These are phyloP conservation scores for Cladophialophora immunda DNA, from an alignment of 2,329 filamentous ascomycete genomes.

Conservation along the genomic window DNA sequence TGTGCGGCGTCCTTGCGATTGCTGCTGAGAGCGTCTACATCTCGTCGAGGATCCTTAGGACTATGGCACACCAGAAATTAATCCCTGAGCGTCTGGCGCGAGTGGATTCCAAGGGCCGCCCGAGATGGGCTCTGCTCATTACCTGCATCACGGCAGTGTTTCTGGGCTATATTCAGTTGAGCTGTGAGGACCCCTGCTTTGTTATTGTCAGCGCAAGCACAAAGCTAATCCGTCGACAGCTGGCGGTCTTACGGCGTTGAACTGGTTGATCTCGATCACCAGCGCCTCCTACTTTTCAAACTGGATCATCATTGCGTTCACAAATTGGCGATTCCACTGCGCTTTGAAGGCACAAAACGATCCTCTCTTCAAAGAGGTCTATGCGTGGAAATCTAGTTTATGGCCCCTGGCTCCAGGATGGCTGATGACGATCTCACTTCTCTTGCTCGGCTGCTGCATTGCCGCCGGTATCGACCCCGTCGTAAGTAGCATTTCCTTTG, in stretches of 20 bases:
- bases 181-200: too few relatives aligned
- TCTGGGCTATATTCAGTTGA: too few relatives aligned
- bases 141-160: too few relatives aligned
- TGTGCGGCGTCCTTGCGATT: too few relatives aligned
- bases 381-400: constrained; percentile 43
- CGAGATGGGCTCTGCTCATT: too few relatives aligned
- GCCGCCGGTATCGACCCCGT: constrained; percentile 31
- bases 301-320: constrained; percentile 48
- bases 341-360: constrained; percentile 43
- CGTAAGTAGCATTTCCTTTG: constrained; percentile 4
- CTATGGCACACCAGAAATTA: too few relatives aligned
- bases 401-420: constrained; percentile 46
- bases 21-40: too few relatives aligned
- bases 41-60: too few relatives aligned
- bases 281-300: constrained; percentile 47
- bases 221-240: constrained; percentile 8
- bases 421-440: constrained; percentile 40
- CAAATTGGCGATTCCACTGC: constrained; percentile 45
- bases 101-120: too few relatives aligned
- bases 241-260: constrained; percentile 39
- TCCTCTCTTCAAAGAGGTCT: constrained; percentile 41
- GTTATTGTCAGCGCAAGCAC: background rate
- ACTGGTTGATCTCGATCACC: constrained; percentile 44
- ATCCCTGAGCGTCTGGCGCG: too few relatives aligned
- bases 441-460: constrained; percentile 38